Conservation (phyloP, 805 yeast species). For the Metschnikowia borealis region DNA sequence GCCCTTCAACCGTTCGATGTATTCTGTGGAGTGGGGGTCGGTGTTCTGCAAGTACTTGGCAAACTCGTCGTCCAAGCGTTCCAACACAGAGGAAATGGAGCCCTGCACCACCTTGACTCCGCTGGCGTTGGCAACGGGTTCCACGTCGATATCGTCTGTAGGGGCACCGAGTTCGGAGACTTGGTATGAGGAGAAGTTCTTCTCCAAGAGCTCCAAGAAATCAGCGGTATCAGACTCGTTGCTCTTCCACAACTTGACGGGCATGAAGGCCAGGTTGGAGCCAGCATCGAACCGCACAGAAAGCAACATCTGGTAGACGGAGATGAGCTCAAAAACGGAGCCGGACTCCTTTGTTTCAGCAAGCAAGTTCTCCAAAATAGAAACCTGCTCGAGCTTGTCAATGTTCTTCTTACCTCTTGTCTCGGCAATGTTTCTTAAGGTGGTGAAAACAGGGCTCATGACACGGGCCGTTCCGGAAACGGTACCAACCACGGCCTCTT, state of each 20-base stretch:
- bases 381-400: slow-evolving; percentile 75
- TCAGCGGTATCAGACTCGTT: slow-evolving; percentile 58
- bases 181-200: slow-evolving; percentile 51
- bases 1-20: slow-evolving; percentile 83
- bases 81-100: slow-evolving; percentile 79
- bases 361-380: slow-evolving; percentile 61
- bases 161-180: slow-evolving; percentile 71
- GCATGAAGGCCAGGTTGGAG: slow-evolving; percentile 64
- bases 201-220: slow-evolving; percentile 67
- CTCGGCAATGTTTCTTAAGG: slow-evolving; percentile 73
- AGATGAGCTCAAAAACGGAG: slow-evolving; percentile 68
- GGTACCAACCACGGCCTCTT: slow-evolving; percentile 25
- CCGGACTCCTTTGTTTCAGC: slow-evolving; percentile 21
- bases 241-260: slow-evolving; percentile 74
- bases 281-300: slow-evolving; percentile 85
- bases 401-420: slow-evolving; percentile 94
- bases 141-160: slow-evolving; percentile 70
- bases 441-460: slow-evolving; percentile 56
- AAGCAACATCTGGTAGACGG: slow-evolving; percentile 73
- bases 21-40: slow-evolving; percentile 95
- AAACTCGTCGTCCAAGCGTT: slow-evolving; percentile 93
- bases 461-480: slow-evolving; percentile 39
- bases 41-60: slow-evolving; percentile 80
- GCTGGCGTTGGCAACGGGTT: slow-evolving; percentile 49
- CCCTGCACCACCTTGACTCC: slow-evolving; percentile 80